Conservation (phyloP, 768 basidiomycete genomes). For the Macrocybe gigantea region DNA sequence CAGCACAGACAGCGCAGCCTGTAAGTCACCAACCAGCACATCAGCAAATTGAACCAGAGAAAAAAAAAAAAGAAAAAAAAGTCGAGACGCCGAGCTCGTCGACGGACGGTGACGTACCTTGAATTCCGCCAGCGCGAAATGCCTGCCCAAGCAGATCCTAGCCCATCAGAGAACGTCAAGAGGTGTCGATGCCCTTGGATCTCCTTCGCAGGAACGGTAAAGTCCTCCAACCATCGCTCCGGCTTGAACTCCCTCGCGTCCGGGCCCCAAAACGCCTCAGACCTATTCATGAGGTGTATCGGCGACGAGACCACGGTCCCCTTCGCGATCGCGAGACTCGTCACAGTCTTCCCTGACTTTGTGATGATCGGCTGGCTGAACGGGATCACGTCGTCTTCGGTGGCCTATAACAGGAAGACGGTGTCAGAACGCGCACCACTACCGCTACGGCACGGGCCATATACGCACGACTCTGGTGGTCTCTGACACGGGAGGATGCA, state of each 20-base stretch:
- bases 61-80: background rate
- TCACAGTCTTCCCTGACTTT: constrained; percentile 29
- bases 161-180: constrained; percentile 47
- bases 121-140: constrained; percentile 41
- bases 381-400: constrained; percentile 53
- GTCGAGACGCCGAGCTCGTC: background rate
- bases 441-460: background rate
- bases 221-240: constrained; percentile 51
- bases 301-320: constrained; percentile 40
- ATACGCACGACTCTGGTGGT: constrained; percentile 31
- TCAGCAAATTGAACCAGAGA: background rate
- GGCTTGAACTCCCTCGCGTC: constrained; percentile 56
- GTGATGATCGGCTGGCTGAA: constrained; percentile 45
- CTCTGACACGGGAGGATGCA: constrained; percentile 34
- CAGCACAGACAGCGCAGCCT: constrained; percentile 40
- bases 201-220: constrained; percentile 25
- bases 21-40: background rate
- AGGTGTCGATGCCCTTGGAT: constrained; percentile 46
- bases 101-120: constrained; percentile 22
- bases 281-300: constrained; percentile 41
- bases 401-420: constrained; percentile 24
- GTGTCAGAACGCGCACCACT: background rate
- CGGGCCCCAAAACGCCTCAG: constrained; percentile 54
- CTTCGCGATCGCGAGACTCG: constrained; percentile 38
- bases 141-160: constrained; percentile 41